Evolutionary conservation across 768 basidiomycete species (phyloP).

Genomic region (Calocybe indica): DNA sequence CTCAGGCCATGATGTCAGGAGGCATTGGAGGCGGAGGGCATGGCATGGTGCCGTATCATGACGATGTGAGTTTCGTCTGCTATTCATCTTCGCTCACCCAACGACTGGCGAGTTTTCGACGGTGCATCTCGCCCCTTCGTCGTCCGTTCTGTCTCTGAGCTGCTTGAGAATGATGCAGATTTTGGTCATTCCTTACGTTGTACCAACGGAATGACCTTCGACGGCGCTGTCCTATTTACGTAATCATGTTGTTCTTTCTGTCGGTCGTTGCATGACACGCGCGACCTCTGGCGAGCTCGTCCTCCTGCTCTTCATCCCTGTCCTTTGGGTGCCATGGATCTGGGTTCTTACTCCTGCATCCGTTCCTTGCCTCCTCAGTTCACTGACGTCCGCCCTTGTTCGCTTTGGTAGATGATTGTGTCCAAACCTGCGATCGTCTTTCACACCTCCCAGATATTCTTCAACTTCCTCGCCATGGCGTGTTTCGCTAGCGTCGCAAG

Average conservation of each 20-base stretch:
- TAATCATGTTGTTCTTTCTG: slow-evolving; percentile 39
- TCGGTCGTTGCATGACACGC: slow-evolving; percentile 28
- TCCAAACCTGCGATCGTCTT: slow-evolving; percentile 78
- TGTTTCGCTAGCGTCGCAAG: slow-evolving; percentile 86
- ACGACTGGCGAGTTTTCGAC: background rate
- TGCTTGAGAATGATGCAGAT: slow-evolving; percentile 1
- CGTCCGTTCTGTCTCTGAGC: slow-evolving; percentile 8
- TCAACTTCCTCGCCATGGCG: slow-evolving; percentile 89
- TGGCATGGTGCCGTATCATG: slow-evolving; percentile 58
- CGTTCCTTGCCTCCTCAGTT: slow-evolving; percentile 7
- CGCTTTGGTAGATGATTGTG: slow-evolving; percentile 67
- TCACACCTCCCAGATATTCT: slow-evolving; percentile 77
- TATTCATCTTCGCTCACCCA: background rate
- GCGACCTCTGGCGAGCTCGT: slow-evolving; percentile 40
- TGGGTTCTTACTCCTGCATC: slow-evolving; percentile 40
- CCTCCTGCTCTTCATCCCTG: slow-evolving; percentile 61
- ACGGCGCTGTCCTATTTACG: slow-evolving; percentile 25
- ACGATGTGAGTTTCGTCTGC: slow-evolving; percentile 54
- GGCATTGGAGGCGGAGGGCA: slow-evolving; percentile 52
- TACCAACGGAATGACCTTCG: slow-evolving; percentile 1
- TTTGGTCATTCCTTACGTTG: slow-evolving; percentile 3
- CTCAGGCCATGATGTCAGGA: slow-evolving; percentile 36
- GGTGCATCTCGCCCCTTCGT: background rate
- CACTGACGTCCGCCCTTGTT: slow-evolving; percentile 8
- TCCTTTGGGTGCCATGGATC: slow-evolving; percentile 61